Percentiles rank a stretch among this genome's conserved stretches.
Evolutionary conservation across 257 asterid species (phyloP).

Genomic region (Fraxinus americana): DNA sequence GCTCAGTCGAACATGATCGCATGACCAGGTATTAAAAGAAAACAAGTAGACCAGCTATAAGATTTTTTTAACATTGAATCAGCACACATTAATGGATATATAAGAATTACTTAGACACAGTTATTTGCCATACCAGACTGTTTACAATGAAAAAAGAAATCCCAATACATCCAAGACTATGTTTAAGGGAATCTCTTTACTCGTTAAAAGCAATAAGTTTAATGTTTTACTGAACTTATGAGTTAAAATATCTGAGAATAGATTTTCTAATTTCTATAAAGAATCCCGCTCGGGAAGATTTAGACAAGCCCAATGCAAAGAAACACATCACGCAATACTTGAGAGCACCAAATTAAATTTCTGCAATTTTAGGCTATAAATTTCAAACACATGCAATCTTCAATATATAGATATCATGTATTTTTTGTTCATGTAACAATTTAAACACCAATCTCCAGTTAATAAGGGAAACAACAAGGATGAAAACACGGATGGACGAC

Average conservation of each 20-base stretch:
- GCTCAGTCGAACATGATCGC: too few relatives aligned
- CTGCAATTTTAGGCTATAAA: conserved; percentile 18
- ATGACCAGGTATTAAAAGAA: neutral
- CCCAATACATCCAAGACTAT: neutral
- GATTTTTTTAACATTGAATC: conserved; percentile 1
- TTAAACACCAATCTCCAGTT: neutral
- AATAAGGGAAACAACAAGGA: neutral
- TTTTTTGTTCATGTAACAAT: neutral
- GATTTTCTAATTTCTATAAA: conserved; percentile 20
- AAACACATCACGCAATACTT: conserved; percentile 21
- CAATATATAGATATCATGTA: neutral
- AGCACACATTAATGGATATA: neutral
- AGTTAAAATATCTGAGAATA: conserved; percentile 12
- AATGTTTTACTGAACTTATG: conserved; percentile 20
- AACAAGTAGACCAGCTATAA: neutral
- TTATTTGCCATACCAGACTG: conserved; percentile 9
- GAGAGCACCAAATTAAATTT: conserved; percentile 30
- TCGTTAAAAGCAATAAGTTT: conserved; percentile 16
- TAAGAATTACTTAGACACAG: neutral
- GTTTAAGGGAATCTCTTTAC: neutral
- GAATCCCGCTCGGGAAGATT: conserved; percentile 10
- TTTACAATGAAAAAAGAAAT: conserved; percentile 2
- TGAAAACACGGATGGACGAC: neutral
- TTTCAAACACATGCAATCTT: neutral
- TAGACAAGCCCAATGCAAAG: neutral